A percentile compares a stretch with the other conserved stretches of the same genome.
These are phyloP conservation scores for Amyloporia xantha DNA, from an alignment of 768 basidiomycete species.

Conservation along the genomic window DNA sequence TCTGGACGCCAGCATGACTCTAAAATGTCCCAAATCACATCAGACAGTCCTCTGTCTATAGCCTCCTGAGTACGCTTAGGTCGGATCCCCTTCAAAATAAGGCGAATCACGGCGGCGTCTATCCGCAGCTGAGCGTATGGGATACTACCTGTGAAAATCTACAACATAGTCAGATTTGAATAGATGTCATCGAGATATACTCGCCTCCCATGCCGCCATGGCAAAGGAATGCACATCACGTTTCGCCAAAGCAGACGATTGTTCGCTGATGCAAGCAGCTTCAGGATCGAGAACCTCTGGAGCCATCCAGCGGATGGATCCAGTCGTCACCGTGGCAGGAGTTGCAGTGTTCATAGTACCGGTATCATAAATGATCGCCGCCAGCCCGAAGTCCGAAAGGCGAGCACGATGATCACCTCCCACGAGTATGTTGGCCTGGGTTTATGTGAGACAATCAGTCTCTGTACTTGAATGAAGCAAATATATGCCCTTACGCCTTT, in stretches of 20 bases:
- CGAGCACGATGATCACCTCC: too few species aligned
- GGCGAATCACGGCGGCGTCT: not conserved
- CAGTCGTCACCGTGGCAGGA: not conserved
- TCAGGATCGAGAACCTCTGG: slow-evolving; percentile 11
- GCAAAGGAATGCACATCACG: slow-evolving; percentile 17
- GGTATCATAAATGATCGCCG: too few species aligned
- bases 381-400: too few species aligned
- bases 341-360: slow-evolving; percentile 4
- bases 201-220: slow-evolving; percentile 12
- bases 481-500: slow-evolving; percentile 3
- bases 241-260: slow-evolving; percentile 2
- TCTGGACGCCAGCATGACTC: not conserved
- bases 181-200: not conserved
- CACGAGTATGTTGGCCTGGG: too few species aligned
- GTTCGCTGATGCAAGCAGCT: not conserved
- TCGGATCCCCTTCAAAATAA: slow-evolving; percentile 1
- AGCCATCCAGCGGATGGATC: slow-evolving; percentile 14
- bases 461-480: not conserved
- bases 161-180: not conserved
- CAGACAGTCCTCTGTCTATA: too few species aligned
- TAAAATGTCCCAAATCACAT: too few species aligned
- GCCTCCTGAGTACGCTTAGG: too few species aligned
- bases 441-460: too few species aligned
- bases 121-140: not conserved
- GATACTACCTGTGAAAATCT: slow-evolving; percentile 4